phyloP scores from a whole-genome alignment of 2,329 filamentous ascomycete genomes.

The Diplodia sapinea region DNA sequence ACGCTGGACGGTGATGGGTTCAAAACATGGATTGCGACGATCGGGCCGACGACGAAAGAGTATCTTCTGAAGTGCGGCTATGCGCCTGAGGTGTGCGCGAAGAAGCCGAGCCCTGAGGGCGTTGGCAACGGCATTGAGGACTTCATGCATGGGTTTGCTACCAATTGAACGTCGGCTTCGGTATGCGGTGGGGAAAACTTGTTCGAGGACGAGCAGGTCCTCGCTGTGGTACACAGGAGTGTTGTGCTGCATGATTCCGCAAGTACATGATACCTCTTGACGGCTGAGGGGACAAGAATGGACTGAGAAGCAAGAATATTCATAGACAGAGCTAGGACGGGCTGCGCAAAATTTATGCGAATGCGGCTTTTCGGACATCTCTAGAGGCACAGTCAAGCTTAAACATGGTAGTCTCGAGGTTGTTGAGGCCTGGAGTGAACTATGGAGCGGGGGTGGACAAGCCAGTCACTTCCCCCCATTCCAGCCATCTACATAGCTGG shows the following conservation, averaged over 20 bases:
- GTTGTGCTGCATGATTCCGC: background rate
- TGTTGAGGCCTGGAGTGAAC: background rate
- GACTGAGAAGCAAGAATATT: background rate
- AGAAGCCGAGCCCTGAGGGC: slow-evolving; percentile 80
- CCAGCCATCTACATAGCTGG: background rate
- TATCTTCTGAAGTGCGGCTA: slow-evolving; percentile 71
- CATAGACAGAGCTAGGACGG: background rate
- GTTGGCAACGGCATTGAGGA: slow-evolving; percentile 69
- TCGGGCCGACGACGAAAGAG: slow-evolving; percentile 89
- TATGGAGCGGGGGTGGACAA: background rate
- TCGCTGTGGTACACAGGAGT: background rate
- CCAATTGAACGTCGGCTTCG: background rate
- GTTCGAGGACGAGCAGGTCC: background rate
- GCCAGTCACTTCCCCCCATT: background rate
- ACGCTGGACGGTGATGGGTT: slow-evolving; percentile 43
- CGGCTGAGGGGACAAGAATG: background rate
- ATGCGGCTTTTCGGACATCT: background rate
- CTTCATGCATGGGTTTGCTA: slow-evolving; percentile 34
- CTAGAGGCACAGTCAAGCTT: no score
- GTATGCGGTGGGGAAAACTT: background rate
- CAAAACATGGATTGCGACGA: slow-evolving; percentile 76
- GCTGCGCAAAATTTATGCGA: background rate
- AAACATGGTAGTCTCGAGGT: background rate
- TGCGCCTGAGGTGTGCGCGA: slow-evolving; percentile 79
- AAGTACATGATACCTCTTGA: background rate